A percentile compares a stretch with the other conserved stretches of the same genome.
Evolutionary conservation across 176 grass and related monocot species (phyloP).

Genomic region (sorghum (Sorghum bicolor)): Sorghum_bicolor_NCBIv3 NC_012873.2:67315501-67316000

Average conservation of each 20-base stretch:
- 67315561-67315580: not conserved
- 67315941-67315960: slow-evolving; percentile 99
- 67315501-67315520: not conserved
- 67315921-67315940: slow-evolving; percentile 31
- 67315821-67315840: not conserved
- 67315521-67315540: not conserved
- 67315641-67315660: not conserved
- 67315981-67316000: slow-evolving; percentile 87
- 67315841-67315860: not conserved
- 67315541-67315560: not conserved
- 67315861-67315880: slow-evolving; percentile 17
- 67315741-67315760: not conserved
- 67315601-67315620: not conserved
- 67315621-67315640: slow-evolving; percentile 13
- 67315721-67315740: not conserved
- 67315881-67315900: not conserved
- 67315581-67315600: not conserved
- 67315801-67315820: not conserved
- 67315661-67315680: not conserved
- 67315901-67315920: slow-evolving; percentile 12
- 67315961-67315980: slow-evolving; percentile 91
- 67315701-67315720: not conserved
- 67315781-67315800: slow-evolving; percentile 8
- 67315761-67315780: not conserved
- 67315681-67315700: not conserved